These are phyloP conservation scores for Elongisporangium anandrum DNA, from an alignment of 352 stramenopile genomes.

Conservation along the genomic window DNA sequence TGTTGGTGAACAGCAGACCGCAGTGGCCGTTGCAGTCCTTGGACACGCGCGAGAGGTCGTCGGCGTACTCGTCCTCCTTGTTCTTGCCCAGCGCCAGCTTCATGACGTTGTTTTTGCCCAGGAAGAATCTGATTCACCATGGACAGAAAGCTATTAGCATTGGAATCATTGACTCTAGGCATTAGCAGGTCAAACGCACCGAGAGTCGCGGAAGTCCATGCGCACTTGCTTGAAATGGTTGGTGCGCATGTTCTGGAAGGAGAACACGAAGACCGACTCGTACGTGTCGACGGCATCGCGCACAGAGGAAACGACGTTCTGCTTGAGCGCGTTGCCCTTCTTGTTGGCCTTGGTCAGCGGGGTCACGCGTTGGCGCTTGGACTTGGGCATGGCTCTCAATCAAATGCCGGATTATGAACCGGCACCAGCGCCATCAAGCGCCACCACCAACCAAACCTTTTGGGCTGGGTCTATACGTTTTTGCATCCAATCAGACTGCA, in stretches of 20 bases:
- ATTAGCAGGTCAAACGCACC: conserved; percentile 25
- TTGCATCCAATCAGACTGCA: conserved; percentile 38
- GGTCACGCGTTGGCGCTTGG: conserved; percentile 84
- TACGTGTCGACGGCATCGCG: conserved; percentile 93
- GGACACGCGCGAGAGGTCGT: conserved; percentile 91
- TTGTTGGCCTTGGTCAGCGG: conserved; percentile 95
- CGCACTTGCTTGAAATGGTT: conserved; percentile 98
- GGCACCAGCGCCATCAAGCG: conserved; percentile 9
- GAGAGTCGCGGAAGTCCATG: conserved; percentile 93
- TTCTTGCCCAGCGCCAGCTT: conserved; percentile 94
- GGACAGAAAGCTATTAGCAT: conserved; percentile 2
- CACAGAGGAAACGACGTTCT: conserved; percentile 91
- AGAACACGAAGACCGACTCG: conserved; percentile 94
- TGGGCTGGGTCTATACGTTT: background rate
- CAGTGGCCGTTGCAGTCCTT: conserved; percentile 92
- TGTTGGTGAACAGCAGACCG: conserved; percentile 95
- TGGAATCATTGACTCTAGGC: too few relatives aligned
- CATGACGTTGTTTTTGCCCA: conserved; percentile 99
- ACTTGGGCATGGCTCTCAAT: conserved; percentile 71
- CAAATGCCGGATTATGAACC: background rate
- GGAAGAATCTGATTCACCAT: conserved; percentile 85
- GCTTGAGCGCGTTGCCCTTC: conserved; percentile 96
- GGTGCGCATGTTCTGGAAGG: conserved; percentile 98
- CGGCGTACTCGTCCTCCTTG: conserved; percentile 95
- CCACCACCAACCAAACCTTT: conserved; percentile 53